Percentiles rank a stretch among this genome's conserved stretches.
Evolutionary conservation across 2,329 filamentous ascomycete species (phyloP).

Genomic region (Alternaria sp.): DNA sequence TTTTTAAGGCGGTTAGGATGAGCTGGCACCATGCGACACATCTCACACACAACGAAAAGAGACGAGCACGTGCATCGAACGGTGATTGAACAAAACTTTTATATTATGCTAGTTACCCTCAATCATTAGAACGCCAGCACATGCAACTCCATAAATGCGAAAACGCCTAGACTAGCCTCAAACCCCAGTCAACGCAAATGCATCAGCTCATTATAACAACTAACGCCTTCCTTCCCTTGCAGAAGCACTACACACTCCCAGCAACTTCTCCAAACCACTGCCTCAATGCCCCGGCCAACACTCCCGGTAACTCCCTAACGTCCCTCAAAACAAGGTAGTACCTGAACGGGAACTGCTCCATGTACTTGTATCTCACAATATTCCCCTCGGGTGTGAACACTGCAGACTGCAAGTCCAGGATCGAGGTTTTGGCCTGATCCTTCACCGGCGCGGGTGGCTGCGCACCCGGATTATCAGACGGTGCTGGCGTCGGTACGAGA

Average conservation of each 20-base stretch:
- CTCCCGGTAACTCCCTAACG: constrained; percentile 86
- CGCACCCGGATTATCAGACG: constrained; percentile 13
- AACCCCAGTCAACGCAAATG: background rate
- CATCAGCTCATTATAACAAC: background rate
- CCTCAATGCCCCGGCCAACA: constrained; percentile 85
- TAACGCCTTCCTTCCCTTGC: too few relatives aligned
- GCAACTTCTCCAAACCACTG: constrained; percentile 91
- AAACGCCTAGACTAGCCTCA: background rate
- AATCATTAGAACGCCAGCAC: background rate
- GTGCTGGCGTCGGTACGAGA: constrained; percentile 13
- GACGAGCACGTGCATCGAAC: background rate
- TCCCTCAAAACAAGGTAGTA: constrained; percentile 96
- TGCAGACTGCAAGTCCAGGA: constrained; percentile 88
- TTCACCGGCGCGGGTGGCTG: constrained; percentile 24
- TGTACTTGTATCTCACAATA: constrained; percentile 86
- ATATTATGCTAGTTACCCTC: background rate
- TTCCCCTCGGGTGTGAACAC: constrained; percentile 75
- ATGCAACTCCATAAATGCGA: background rate
- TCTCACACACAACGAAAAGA: background rate
- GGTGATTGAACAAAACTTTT: background rate
- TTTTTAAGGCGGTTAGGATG: too few relatives aligned
- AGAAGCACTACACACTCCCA: constrained; percentile 39
- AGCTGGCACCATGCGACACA: too few relatives aligned
- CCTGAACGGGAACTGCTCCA: constrained; percentile 95
- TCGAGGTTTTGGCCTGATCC: constrained; percentile 68